Evolutionary conservation across 306 rosid genomes (phyloP).

Genomic region (Parietaria judaica): DNA sequence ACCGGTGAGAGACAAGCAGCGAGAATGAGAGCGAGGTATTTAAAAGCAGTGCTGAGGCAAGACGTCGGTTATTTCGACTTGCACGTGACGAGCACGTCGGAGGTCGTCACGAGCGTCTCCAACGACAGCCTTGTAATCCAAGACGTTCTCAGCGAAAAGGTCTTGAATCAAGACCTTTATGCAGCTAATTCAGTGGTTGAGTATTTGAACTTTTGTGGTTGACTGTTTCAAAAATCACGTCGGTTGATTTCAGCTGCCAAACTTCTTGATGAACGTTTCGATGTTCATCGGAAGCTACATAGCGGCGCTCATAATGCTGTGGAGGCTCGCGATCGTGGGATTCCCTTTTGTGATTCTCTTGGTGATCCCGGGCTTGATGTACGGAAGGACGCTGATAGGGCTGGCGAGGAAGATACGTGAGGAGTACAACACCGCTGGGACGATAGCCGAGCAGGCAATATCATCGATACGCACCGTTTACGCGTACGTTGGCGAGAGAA

Average conservation of each 20-base stretch:
- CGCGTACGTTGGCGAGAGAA: constrained; percentile 72
- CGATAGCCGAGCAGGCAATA: constrained; percentile 69
- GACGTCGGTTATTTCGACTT: constrained; percentile 87
- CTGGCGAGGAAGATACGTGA: constrained; percentile 51
- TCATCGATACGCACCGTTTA: constrained; percentile 81
- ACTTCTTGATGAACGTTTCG: constrained; percentile 52
- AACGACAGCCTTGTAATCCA: constrained; percentile 78
- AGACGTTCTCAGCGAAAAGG: constrained; percentile 88
- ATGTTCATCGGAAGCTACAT: constrained; percentile 69
- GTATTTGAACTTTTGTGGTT: too few species aligned
- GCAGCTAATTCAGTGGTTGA: too few species aligned
- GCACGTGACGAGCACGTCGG: constrained; percentile 82
- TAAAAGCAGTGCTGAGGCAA: constrained; percentile 79
- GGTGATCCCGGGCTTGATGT: constrained; percentile 73
- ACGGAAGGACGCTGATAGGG: constrained; percentile 64
- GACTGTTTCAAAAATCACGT: too few species aligned
- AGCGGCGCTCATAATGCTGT: constrained; percentile 49
- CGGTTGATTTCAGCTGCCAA: constrained; percentile 42
- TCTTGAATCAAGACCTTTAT: background rate
- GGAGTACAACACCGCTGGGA: constrained; percentile 60
- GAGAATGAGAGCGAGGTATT: constrained; percentile 69
- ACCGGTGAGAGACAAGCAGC: constrained; percentile 93
- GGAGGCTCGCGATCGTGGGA: constrained; percentile 71
- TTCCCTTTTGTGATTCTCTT: constrained; percentile 57
- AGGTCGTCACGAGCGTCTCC: constrained; percentile 76